Conservation (phyloP, 1,139 yeast genomes). For the Starmera stellimalicola region DNA sequence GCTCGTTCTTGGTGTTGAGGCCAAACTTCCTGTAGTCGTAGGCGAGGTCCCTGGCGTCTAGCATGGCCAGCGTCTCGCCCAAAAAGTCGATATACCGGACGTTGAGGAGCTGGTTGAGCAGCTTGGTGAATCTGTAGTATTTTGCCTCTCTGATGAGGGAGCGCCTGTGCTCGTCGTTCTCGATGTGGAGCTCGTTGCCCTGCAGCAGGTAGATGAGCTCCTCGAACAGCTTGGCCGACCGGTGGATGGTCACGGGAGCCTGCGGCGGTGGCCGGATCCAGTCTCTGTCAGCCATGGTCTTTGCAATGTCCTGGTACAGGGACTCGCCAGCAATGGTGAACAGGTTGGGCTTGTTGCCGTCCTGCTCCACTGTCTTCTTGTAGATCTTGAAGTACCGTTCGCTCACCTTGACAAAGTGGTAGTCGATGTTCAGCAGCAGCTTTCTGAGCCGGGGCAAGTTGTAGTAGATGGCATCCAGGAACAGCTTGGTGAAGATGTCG, state of each 20-base stretch:
- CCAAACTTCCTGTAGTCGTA: conserved; percentile 1
- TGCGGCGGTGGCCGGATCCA: conserved; percentile 65
- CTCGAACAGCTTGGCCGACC: conserved; percentile 51
- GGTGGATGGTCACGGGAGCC: conserved; percentile 45
- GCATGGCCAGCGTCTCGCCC: too few species aligned
- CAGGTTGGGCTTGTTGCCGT: conserved; percentile 72
- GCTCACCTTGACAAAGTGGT: conserved; percentile 53
- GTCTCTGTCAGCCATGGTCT: conserved; percentile 26
- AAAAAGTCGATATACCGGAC: too few species aligned
- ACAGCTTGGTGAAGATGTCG: conserved; percentile 48
- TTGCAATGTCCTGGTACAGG: conserved; percentile 37
- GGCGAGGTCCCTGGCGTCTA: conserved; percentile 19
- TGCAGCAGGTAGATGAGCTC: conserved; percentile 48
- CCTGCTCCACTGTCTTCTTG: conserved; percentile 36
- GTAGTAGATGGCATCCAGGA: conserved; percentile 70
- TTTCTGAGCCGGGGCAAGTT: conserved; percentile 48
- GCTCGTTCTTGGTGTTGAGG: too few species aligned
- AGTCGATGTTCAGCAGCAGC: conserved; percentile 41
- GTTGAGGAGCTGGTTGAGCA: conserved; percentile 63
- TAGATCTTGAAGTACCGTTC: conserved; percentile 51
- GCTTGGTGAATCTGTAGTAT: conserved; percentile 64
- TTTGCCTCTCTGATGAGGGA: conserved; percentile 58
- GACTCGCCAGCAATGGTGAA: conserved; percentile 55
- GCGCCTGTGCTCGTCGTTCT: conserved; percentile 44
- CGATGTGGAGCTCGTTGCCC: conserved; percentile 42